phyloP scores from a whole-genome alignment of 768 basidiomycete genomes.

The Neoboletus subvelutipes region DNA sequence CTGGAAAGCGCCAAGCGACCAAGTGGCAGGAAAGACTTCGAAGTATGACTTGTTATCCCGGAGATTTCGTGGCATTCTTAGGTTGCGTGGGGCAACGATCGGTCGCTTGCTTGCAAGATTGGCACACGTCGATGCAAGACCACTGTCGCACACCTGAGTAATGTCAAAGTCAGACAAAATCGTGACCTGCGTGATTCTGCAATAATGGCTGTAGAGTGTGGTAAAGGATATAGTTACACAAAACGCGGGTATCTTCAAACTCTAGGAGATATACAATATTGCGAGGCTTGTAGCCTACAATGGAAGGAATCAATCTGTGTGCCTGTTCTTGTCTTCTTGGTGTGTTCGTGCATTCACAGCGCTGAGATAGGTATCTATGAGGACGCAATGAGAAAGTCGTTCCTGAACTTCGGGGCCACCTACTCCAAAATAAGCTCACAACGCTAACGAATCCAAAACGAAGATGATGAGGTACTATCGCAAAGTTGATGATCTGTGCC shows the following conservation, averaged over 20 bases:
- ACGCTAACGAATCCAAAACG: constrained; percentile 73
- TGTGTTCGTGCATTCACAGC: constrained; percentile 44
- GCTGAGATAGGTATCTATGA: constrained; percentile 61
- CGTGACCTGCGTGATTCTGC: background rate
- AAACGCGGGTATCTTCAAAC: constrained; percentile 7
- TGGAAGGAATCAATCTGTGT: constrained; percentile 1
- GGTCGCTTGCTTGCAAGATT: background rate
- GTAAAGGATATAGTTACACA: constrained; percentile 8
- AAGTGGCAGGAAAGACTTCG: background rate
- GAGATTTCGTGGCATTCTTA: background rate
- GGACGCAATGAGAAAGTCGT: background rate
- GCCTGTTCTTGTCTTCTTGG: constrained; percentile 1
- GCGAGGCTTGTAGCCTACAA: background rate
- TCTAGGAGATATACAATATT: constrained; percentile 14
- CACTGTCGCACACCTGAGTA: background rate
- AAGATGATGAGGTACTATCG: constrained; percentile 71
- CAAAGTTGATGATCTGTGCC: constrained; percentile 77
- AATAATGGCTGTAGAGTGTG: no score
- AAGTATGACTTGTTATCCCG: background rate
- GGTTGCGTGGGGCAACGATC: background rate
- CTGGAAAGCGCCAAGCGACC: background rate
- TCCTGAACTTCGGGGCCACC: constrained; percentile 28
- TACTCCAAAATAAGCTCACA: constrained; percentile 84
- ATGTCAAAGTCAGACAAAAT: background rate
- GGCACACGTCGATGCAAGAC: background rate